These are phyloP conservation scores for Exidia glandulosa DNA, from an alignment of 768 basidiomycete species.

Conservation along the genomic window DNA sequence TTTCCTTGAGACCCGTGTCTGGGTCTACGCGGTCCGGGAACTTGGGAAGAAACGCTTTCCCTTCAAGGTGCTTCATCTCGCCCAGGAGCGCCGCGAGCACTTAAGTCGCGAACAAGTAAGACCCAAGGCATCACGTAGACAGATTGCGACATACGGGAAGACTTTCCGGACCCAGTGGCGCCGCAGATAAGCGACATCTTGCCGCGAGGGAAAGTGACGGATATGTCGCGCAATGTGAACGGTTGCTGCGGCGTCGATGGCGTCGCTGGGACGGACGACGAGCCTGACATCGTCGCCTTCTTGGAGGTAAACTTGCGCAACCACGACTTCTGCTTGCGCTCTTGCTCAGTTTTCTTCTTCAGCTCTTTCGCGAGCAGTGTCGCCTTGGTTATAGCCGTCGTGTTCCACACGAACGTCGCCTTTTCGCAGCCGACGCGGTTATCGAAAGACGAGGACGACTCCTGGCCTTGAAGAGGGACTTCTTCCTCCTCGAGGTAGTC, in stretches of 20 bases:
- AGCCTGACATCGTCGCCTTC: too few relatives aligned
- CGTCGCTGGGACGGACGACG: not conserved
- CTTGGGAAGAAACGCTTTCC: not conserved
- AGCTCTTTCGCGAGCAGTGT: too few relatives aligned
- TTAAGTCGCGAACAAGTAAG: not conserved
- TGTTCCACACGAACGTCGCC: too few relatives aligned
- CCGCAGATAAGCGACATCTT: conserved; percentile 50
- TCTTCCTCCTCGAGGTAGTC: too few relatives aligned
- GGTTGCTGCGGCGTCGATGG: conserved; percentile 11
- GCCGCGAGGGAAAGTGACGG: conserved; percentile 46
- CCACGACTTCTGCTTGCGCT: not conserved
- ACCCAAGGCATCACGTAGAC: not conserved
- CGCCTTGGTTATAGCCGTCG: too few relatives aligned
- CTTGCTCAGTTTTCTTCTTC: too few relatives aligned
- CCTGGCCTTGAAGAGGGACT: too few relatives aligned
- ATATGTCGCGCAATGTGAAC: conserved; percentile 48
- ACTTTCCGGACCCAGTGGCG: conserved; percentile 56
- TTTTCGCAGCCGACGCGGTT: too few relatives aligned
- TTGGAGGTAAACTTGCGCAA: not conserved
- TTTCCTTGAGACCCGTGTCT: not conserved
- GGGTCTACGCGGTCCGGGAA: not conserved
- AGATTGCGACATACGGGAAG: not conserved
- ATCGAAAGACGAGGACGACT: too few relatives aligned
- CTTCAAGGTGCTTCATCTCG: not conserved
- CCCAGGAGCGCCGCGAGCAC: not conserved